These are phyloP conservation scores for Carex scoparia DNA, from an alignment of 176 grass and related monocot species.

Conservation along the genomic window DNA sequence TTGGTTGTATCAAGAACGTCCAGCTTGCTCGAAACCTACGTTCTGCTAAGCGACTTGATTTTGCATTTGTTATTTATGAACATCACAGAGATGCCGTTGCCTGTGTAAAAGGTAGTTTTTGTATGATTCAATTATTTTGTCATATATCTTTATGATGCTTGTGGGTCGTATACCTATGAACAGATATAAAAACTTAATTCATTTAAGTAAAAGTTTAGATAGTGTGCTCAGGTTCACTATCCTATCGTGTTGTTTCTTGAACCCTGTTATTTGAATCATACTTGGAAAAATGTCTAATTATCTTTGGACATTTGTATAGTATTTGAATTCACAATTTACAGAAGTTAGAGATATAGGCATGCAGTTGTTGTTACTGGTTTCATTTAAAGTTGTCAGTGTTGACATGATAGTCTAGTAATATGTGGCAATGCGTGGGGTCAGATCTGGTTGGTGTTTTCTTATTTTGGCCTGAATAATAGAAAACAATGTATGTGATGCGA, in stretches of 20 bases:
- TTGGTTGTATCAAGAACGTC: constrained; percentile 12
- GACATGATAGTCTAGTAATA: not conserved
- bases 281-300: not conserved
- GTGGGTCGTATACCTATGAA: not conserved
- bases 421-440: not conserved
- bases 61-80: constrained; percentile 25
- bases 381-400: not conserved
- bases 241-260: not conserved
- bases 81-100: constrained; percentile 24
- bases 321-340: not conserved
- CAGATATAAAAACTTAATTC: not conserved
- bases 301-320: not conserved
- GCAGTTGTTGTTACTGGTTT: not conserved
- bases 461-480: not conserved
- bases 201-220: not conserved
- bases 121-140: not conserved
- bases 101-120: constrained; percentile 22
- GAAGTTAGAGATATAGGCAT: not conserved
- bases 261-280: not conserved
- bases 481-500: not conserved
- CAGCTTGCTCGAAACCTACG: constrained; percentile 22
- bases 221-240: not conserved
- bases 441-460: not conserved
- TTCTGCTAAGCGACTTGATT: constrained; percentile 21
- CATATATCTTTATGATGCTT: constrained; percentile 3